Evolutionary conservation across 1,284 basidiomycete species (phyloP), one percentile per base, ranked within the genome.

Genomic region (Moniliophthora roreri): DNA sequence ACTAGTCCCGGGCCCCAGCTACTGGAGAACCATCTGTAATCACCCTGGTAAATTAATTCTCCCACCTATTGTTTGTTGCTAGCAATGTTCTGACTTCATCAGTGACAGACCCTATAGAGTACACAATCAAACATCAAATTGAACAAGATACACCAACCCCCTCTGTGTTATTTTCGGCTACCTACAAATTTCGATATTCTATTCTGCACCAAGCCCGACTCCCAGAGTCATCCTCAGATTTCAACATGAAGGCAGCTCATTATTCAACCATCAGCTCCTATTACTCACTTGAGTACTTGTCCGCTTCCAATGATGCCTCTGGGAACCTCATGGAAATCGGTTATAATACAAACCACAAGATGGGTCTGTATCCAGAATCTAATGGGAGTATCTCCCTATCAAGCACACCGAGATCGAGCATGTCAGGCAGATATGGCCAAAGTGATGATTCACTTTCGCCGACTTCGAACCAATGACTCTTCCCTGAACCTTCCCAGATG

Each of bases 81-180:
- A 23, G 42, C 46, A 13, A 37, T 24, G 35, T 45, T 54, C n/a
- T 48, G 42, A 20, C 21, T 50, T 16, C 5, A 48, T 47, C 37
- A n/a, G n/a, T n/a, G n/a, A 8, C 57, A 83, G 85, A 87, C 64
- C 81, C 82, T 18, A 78, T 82, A 2, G 64, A 76, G 48, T 87
- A 78, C 64, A 79, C 69, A 11, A 77, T 79, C 57, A 61, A 71
- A 37, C 85, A 88, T 62, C 79, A 84, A 50, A 82, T 88, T 45
- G 59, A 74, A 16, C 69, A 75, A 42, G 66, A 71, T 10, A 36
- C 50, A 63, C 53, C 58, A 62, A 53, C 59, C 62, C 36, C 66
- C 23, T 46, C 66, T 39, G 58, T 71, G 28, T 67, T 80, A 44
- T 83, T 82, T 63, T 79, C 79, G 10, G 78, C 79, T 10, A 70